Evolutionary conservation across 257 asterid species (phyloP), one percentile per base, ranked within the genome.

Genomic region (Sherardia arvensis): DNA sequence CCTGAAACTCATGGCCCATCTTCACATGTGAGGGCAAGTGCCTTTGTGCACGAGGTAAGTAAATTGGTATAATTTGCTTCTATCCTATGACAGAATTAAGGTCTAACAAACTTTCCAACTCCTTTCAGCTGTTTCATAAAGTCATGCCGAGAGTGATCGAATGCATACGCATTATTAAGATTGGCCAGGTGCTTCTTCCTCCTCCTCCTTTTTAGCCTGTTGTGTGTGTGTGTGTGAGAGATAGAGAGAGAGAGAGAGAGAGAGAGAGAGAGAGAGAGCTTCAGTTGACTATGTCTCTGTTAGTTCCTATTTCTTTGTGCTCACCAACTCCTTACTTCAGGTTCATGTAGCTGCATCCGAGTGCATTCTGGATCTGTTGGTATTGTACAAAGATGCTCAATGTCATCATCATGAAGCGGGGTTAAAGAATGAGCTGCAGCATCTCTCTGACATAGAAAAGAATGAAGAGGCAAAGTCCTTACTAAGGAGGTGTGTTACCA

Each of bases 321-420:
- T 38, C 45, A 45, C n/a, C 1, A 4, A 8, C 3, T 32, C 61
- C 25, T 59, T 48, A 49, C 48, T 53, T 53, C 94, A 92, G 99
- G 96, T 92, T 69, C 99, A 89, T 69, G 71, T 85, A 65, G 92
- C 88, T 45, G 96, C 89, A 56, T 81, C 90, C 2, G 96, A 92
- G 69, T 87, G 99, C 72, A 84, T 89, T 54, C 63, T 87, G 69
- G 95, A 84, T 70, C 66, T 89, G 69, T 76, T 83, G 23, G 76
- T 78, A 69, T 66, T 69, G 69, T 80, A 73, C 74, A 71, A 1
- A 38, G 79, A 67, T 30, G 69, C 63, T 53, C 74, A 79, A 48
- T 68, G 80, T 1, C 71, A 33, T 33, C 72, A 64, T 29, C 64
- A 67, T 18, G 88, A 88, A 76, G 32, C 75, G 38, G 78, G 53